Conservation (phyloP, 768 basidiomycete genomes). For the Suillus clintonianus region DNA sequence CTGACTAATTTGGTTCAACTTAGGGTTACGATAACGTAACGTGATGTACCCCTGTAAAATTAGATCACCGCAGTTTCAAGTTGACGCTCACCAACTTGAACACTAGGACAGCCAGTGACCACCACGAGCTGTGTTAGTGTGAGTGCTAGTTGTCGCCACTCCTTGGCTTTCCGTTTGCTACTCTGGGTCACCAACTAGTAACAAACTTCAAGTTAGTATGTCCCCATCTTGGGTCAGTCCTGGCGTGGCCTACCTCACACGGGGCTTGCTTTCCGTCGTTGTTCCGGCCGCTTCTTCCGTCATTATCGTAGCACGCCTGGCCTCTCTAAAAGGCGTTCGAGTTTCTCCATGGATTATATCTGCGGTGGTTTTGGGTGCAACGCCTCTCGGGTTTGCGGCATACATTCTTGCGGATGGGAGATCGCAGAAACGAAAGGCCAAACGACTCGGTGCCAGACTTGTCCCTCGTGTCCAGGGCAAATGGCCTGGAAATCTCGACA, state of each 20-base stretch:
- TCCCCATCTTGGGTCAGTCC: constrained; percentile 12
- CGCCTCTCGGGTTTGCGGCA: constrained; percentile 3
- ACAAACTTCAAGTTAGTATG: neutral
- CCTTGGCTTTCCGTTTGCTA: neutral
- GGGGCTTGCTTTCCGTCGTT: constrained; percentile 11
- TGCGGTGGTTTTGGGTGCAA: constrained; percentile 6
- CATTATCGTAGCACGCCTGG: constrained; percentile 13
- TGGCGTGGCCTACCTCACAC: constrained; percentile 23
- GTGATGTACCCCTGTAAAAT: no score
- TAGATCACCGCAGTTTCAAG: no score
- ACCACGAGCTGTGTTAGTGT: neutral
- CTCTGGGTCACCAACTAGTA: neutral
- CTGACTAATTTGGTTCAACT: no score
- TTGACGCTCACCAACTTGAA: no score
- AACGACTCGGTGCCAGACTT: constrained; percentile 24
- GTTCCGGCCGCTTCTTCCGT: constrained; percentile 15
- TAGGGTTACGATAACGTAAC: no score
- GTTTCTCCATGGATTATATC: constrained; percentile 8
- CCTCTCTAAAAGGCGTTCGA: constrained; percentile 12
- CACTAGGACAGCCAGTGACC: neutral
- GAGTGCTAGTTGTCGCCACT: neutral
- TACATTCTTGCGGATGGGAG: constrained; percentile 6
- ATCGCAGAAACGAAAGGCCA: constrained; percentile 19
- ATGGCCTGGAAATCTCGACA: constrained; percentile 37
- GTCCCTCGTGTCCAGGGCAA: constrained; percentile 34